Evolutionary conservation across 164 flowering plant genomes (phyloP).

Genomic region (Piper betle): DNA sequence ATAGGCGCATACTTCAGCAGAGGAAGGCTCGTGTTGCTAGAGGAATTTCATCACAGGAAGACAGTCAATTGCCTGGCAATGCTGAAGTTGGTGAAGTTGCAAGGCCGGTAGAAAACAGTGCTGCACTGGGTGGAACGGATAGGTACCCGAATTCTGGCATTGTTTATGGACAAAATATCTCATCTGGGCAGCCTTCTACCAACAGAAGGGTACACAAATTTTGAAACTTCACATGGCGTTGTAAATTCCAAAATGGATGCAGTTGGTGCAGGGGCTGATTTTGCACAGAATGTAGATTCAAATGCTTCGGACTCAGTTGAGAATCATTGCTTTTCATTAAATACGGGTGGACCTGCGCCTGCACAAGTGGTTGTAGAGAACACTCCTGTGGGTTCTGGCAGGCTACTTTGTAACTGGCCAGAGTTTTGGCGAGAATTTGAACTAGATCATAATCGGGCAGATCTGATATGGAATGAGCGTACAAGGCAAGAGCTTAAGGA

Average conservation of each 20-base stretch:
- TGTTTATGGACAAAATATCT: constrained; percentile 28
- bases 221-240: constrained; percentile 26
- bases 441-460: constrained; percentile 98
- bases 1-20: constrained; percentile 76
- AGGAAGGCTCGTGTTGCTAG: constrained; percentile 51
- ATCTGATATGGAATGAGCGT: constrained; percentile 96
- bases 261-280: constrained; percentile 15
- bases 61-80: constrained; percentile 25
- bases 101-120: constrained; percentile 19
- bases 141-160: constrained; percentile 20
- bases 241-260: constrained; percentile 23
- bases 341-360: constrained; percentile 65
- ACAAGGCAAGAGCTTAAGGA: constrained; percentile 88
- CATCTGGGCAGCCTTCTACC: constrained; percentile 24
- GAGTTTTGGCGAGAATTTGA: constrained; percentile 98
- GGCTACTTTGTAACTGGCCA: constrained; percentile 86
- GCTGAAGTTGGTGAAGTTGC: constrained; percentile 39
- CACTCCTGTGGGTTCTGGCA: constrained; percentile 89
- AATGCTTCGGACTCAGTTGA: constrained; percentile 39
- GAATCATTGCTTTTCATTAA: constrained; percentile 21
- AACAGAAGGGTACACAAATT: constrained; percentile 27
- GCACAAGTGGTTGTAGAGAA: constrained; percentile 95
- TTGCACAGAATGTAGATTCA: constrained; percentile 26
- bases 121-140: constrained; percentile 28
- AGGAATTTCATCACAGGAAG: constrained; percentile 40